Evolutionary conservation across 2,329 filamentous ascomycete genomes (phyloP), one percentile per base, ranked within the genome.

Genomic region (Colletotrichum cordylinicola): DNA sequence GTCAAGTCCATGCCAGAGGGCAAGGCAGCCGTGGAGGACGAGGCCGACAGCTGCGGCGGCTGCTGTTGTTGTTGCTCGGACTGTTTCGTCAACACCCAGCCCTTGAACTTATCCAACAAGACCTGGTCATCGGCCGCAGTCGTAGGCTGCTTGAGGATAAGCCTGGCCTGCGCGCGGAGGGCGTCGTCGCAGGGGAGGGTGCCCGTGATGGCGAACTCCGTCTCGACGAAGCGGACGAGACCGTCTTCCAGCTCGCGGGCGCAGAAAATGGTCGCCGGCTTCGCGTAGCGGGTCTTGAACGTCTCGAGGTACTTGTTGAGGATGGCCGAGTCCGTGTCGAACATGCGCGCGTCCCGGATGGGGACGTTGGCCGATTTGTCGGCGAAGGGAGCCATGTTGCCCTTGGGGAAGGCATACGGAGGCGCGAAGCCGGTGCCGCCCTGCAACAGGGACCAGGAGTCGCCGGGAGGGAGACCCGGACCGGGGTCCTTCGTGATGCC

Each of bases 161-260:
- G 84, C 66, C 87, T 82, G 3, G 88, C 91, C 70, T 87, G 85
- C 15, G 83, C 82, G 35, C 86, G 84, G 6, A 93, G 80, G 29
- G 83, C 83, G 4, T 85, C 85, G 78, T 92, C 90, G 3, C 80
- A 81, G 0, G 91, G 91, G 75, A 90, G 85, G 7, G 78, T 79
- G 4, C 85, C 86, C 2, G 81, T 83, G 6, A 80, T 81, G 8
- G 82, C 78, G 8, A 88, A 79, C 75, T 87, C 82, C 3, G 82
- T 79, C 35, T 85, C 82, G 8, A 91, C 89, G 77, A 88, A 91
- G 21, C 86, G 85, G 13, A 85, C 80, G 16, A 93, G 83, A 3
- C 88, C 90, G n/a, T 81, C 83, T 81, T 93, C 91, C 27, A 93
- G 85, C 79, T 92, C 90, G 8, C 89, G 85, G 21, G 89, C 91